Conservation (phyloP, 352 stramenopile genomes). For the Phytophthora ramorum region DNA sequence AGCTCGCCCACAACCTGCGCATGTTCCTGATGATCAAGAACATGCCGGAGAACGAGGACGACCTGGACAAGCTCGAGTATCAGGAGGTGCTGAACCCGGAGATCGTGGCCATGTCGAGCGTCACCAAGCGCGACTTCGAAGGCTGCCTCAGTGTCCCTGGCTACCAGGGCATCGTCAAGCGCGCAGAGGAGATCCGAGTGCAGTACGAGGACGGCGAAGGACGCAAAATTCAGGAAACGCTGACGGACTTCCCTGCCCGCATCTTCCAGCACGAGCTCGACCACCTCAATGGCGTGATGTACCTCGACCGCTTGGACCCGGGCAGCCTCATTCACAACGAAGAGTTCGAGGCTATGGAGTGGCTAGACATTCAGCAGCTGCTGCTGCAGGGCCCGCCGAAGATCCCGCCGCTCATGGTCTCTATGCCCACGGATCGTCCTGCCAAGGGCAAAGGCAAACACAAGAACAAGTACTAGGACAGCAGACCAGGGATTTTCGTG, state of each 20-base stretch:
- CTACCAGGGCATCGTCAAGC: slow-evolving; percentile 79
- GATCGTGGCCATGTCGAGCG: slow-evolving; percentile 62
- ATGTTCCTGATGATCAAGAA: slow-evolving; percentile 88
- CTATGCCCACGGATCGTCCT: slow-evolving; percentile 14
- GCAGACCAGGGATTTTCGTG: slow-evolving; percentile 4
- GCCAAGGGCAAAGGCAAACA: slow-evolving; percentile 29
- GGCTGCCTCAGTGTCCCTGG: slow-evolving; percentile 84
- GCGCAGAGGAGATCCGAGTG: slow-evolving; percentile 69
- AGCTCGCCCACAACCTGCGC: slow-evolving; percentile 78
- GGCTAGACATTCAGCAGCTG: slow-evolving; percentile 65
- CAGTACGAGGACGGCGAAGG: slow-evolving; percentile 66
- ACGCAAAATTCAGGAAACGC: slow-evolving; percentile 56
- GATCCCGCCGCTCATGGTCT: slow-evolving; percentile 34
- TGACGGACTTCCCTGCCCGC: slow-evolving; percentile 79
- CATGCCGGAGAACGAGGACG: slow-evolving; percentile 58
- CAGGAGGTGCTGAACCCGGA: slow-evolving; percentile 83
- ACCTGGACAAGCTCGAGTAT: slow-evolving; percentile 67
- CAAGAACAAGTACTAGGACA: slow-evolving; percentile 37
- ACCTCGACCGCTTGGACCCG: slow-evolving; percentile 73
- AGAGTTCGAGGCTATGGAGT: slow-evolving; percentile 78
- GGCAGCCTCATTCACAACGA: slow-evolving; percentile 85
- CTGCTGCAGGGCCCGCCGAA: slow-evolving; percentile 41
- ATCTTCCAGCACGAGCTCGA: slow-evolving; percentile 89
- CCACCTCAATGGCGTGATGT: slow-evolving; percentile 81
- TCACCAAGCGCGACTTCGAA: slow-evolving; percentile 81